A percentile compares a stretch with the other conserved stretches of the same genome.
These are phyloP conservation scores for Amorphotheca resinae DNA, from an alignment of 495 filamentous ascomycete species.

Conservation along the genomic window DNA sequence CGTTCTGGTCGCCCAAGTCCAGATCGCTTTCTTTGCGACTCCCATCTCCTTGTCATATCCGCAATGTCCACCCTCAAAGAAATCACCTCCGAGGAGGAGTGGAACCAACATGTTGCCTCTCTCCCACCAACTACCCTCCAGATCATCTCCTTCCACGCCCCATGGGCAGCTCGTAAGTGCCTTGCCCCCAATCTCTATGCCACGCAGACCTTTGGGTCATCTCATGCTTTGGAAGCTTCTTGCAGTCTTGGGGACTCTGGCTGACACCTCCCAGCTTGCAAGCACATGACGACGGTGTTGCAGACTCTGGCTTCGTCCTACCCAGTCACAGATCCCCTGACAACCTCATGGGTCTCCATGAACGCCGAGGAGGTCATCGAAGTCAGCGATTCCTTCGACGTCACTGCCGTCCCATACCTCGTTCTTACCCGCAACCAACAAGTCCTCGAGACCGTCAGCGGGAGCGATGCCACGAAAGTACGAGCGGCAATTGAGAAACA, in stretches of 20 bases:
- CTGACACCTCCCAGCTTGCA: conserved; percentile 36
- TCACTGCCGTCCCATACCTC: conserved; percentile 85
- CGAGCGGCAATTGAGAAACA: conserved; percentile 73
- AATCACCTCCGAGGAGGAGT: conserved; percentile 55
- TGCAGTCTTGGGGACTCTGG: background rate
- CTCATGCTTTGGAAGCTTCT: background rate
- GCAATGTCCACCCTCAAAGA: conserved; percentile 61
- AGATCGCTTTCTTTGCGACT: too few relatives aligned
- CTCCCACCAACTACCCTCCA: conserved; percentile 56
- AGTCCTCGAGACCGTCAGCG: conserved; percentile 69
- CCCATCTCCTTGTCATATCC: too few relatives aligned
- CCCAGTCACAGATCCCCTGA: conserved; percentile 47
- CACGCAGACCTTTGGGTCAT: too few relatives aligned
- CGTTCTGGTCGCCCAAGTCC: too few relatives aligned
- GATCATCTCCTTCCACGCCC: conserved; percentile 85
- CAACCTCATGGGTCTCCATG: conserved; percentile 71
- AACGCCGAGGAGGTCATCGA: conserved; percentile 85
- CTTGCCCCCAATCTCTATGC: too few relatives aligned
- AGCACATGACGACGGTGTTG: conserved; percentile 84
- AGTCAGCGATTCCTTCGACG: conserved; percentile 78
- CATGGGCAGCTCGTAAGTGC: conserved; percentile 68
- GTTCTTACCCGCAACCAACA: conserved; percentile 61
- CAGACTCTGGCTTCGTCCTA: conserved; percentile 73
- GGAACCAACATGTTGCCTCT: conserved; percentile 47
- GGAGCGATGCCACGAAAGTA: conserved; percentile 75